Conservation (phyloP, 805 yeast species). For the Candida coquimbonensis region DNA sequence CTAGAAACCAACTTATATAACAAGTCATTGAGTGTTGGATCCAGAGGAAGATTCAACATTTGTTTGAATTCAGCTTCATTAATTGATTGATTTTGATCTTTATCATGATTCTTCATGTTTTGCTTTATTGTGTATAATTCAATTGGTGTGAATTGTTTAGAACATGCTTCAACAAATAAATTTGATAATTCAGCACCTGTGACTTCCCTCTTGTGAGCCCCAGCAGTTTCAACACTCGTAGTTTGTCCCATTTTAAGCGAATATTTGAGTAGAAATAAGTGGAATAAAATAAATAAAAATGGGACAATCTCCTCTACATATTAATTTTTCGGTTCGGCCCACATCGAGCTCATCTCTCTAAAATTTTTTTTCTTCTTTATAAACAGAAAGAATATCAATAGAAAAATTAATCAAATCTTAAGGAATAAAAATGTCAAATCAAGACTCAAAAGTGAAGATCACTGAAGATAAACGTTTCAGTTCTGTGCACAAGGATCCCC, state of each 20-base stretch:
- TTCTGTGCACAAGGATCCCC: conserved; percentile 77
- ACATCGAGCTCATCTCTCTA: conserved; percentile 6
- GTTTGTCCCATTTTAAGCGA: conserved; percentile 20
- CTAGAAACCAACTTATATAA: conserved; percentile 34
- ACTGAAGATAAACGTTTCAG: conserved; percentile 72
- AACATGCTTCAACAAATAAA: conserved; percentile 27
- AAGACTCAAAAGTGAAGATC: conserved; percentile 13
- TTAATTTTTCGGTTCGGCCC: not conserved
- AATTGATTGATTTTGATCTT: conserved; percentile 20
- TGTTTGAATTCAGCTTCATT: conserved; percentile 22
- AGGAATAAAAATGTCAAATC: not conserved
- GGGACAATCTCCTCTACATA: no score
- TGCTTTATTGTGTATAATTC: conserved; percentile 27
- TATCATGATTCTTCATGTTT: conserved; percentile 17
- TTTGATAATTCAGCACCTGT: conserved; percentile 18
- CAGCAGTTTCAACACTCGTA: conserved; percentile 8
- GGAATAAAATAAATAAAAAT: not conserved
- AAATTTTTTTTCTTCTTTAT: not conserved
- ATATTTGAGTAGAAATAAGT: not conserved
- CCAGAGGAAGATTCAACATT: conserved; percentile 31
- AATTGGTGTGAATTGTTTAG: conserved; percentile 26
- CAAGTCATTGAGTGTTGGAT: conserved; percentile 22
- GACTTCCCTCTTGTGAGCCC: conserved; percentile 5
- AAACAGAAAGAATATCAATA: not conserved
- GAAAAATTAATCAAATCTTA: not conserved